Evolutionary conservation across 78 protist genomes (phyloP).

Genomic region (Dictyostelium intermedium): DNA sequence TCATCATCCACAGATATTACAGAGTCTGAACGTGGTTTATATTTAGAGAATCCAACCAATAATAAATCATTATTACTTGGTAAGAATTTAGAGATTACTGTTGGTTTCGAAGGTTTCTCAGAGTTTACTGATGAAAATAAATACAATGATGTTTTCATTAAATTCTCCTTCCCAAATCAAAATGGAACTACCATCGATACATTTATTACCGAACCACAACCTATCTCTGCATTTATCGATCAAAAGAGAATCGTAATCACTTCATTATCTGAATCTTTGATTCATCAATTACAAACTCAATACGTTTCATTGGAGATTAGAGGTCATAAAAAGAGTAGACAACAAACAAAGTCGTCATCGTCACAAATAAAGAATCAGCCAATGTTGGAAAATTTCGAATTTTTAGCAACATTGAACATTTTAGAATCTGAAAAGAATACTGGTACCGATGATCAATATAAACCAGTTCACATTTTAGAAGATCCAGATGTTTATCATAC

Average conservation of each 20-base stretch:
- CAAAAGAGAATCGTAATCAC: not conserved
- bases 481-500: conserved; percentile 21
- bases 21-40: conserved; percentile 6
- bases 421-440: conserved; percentile 18
- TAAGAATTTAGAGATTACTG: not conserved
- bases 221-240: not conserved
- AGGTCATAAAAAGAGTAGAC: not conserved
- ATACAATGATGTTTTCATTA: not conserved
- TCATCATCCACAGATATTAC: not conserved
- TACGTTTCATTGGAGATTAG: conserved; percentile 59
- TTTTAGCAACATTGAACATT: conserved; percentile 51
- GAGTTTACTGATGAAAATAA: conserved; percentile 32
- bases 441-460: not conserved
- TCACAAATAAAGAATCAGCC: conserved; percentile 10
- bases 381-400: conserved; percentile 38
- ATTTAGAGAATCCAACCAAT: not conserved
- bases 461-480: conserved; percentile 69
- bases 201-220: not conserved
- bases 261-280: not conserved
- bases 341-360: not conserved
- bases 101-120: conserved; percentile 20
- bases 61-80: not conserved
- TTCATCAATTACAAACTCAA: conserved; percentile 40
- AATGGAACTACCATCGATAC: not conserved
- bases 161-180: not conserved